Evolutionary conservation across 371 early-diverging fungal species (phyloP).

Genomic region (Gilbertella persicaria): DNA sequence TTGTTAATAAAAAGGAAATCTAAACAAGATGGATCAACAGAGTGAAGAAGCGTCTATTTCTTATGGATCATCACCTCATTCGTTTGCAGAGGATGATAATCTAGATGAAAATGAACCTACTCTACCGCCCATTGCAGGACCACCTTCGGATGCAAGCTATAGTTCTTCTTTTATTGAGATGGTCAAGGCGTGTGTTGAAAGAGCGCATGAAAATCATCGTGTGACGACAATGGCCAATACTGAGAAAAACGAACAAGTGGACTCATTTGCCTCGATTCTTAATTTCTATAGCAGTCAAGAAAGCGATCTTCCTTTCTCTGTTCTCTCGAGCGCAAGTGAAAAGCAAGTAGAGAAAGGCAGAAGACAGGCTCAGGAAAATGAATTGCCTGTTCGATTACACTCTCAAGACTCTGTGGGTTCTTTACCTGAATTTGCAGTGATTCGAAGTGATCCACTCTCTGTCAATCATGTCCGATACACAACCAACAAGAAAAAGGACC

Average conservation of each 20-base stretch:
- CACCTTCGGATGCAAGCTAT: conserved; percentile 4
- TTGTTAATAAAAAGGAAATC: conserved; percentile 6
- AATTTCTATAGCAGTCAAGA: not conserved
- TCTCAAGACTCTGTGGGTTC: not conserved
- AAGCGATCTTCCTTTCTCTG: not conserved
- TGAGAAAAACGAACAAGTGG: not conserved
- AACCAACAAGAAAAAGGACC: not conserved
- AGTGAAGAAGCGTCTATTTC: not conserved
- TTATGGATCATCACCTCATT: not conserved
- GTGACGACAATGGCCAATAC: not conserved
- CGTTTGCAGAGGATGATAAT: too few relatives aligned
- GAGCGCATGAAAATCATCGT: not conserved
- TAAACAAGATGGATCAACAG: too few relatives aligned
- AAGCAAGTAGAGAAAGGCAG: not conserved
- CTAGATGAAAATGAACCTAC: not conserved
- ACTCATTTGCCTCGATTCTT: not conserved
- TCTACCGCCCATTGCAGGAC: not conserved
- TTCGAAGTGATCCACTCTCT: not conserved
- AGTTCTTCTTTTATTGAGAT: not conserved
- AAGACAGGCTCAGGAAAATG: not conserved
- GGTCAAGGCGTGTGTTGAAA: not conserved
- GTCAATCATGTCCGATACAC: not conserved
- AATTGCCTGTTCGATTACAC: not conserved
- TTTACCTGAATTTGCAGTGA: not conserved
- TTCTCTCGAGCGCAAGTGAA: not conserved